Evolutionary conservation across 225 moss, liverwort and hornwort species (phyloP), one percentile per base, ranked within the genome.

Genomic region (Pseudoscleropodium purum): DNA sequence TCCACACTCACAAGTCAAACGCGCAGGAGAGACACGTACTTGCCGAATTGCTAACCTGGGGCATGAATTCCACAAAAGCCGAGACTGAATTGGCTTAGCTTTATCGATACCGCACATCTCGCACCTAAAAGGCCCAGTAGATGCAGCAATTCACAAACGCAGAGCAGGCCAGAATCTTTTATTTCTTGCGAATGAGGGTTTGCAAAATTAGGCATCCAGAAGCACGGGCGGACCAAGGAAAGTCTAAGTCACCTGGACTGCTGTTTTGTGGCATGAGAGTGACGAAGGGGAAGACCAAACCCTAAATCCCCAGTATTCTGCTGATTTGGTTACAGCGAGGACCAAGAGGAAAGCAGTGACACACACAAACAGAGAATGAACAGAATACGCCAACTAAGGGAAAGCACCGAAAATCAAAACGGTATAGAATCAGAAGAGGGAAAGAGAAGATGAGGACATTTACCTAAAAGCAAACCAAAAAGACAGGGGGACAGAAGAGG

Each of bases 1-100:
- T 54, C 54, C 54, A 54, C 54, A 54, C 54, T 54, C 6, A 54
- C 54, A 54, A 54, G 54, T 18, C n/a, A n/a, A n/a, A 23, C 6
- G 69, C n/a, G n/a, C 69, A 69, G n/a, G 12, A 69, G n/a, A n/a
- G 37, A 87, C 49, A 80, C 86, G 60, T 52, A 88, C 88, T 89
- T 88, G 87, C 67, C 67, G 79, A 88, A 91, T 84, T 90, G 70
- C 86, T 74, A 90, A 80, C 85, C 85, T 90, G 61, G 68, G 72
- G 56, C 74, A 60, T 61, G 90, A 56, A 88, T 81, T 86, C 23
- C 45, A 69, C 83, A 59, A 64, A 30, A 59, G 34, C 41, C 56
- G 63, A 79, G 72, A 86, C 27, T 72, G 88, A 91, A 90, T 89
- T 57, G 90, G 70, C 75, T 66, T 86, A 70, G 23, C 79, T 72